Evolutionary conservation across 345 rosid genomes (phyloP), one percentile per base, ranked within the genome.

Genomic region (Combretum micranthum): DNA sequence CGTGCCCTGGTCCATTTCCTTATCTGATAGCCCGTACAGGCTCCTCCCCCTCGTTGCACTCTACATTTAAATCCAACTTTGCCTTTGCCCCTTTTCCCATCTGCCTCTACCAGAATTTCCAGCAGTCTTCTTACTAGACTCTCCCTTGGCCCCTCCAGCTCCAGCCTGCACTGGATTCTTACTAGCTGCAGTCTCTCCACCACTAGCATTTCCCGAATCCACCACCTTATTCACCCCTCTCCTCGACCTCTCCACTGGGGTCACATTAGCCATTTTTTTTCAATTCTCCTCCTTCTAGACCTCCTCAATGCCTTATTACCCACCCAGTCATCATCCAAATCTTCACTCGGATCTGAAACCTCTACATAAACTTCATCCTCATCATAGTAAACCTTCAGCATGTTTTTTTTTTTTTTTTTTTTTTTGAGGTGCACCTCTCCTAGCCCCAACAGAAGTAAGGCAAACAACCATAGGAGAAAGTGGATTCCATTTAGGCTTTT

Each of bases 61-160:
- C 96, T 62, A 93, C 96, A 79, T 93, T 93, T 85, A 93, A 80
- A 79, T 93, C 97, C 71, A 93, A 76, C 76, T 78, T 83, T 48
- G 73, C 79, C 79, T 83, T 86, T 9, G 72, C 68, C 49, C 80
- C 87, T 50, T 72, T 71, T 44, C 72, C 80, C 37, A 60, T 64
- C 64, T 75, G 80, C 83, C 72, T 82, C 69, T 81, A 57, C 64
- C 75, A 50, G 70, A 57, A 62, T 59, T 76, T 19, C 77, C 86
- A 47, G 54, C 51, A 23, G 20, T 43, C 65, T 64, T 70, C 69
- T 57, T 42, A 43, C 55, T 47, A 21, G 60, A 37, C 70, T 63
- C 77, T 60, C 54, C 44, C 44, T 50, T 44, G 11, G 50, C 57
- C 64, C 13, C 48, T 32, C 39, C 39, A 32, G 9, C 10, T 32